Evolutionary conservation across 2,329 filamentous ascomycete species (phyloP), one percentile per base, ranked within the genome.

Genomic region (Aureobasidium mangrovei): DNA sequence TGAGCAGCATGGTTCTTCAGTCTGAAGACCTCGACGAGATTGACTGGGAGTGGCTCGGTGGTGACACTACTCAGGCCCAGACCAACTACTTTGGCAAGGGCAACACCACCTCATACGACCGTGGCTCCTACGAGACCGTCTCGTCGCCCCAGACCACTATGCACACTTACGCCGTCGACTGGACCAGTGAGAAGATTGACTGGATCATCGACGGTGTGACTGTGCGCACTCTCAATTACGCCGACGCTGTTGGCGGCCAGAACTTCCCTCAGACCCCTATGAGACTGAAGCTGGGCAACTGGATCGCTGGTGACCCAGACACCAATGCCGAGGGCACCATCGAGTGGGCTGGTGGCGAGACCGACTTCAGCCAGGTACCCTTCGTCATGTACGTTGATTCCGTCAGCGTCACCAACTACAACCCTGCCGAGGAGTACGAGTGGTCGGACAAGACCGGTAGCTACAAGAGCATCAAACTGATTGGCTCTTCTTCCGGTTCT

Each of bases 1-100:
- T 95, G 61, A 89, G 84, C 64, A 78, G 85, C 60, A 84, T 94
- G 65, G 91, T 95, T 65, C 78, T 91, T 67, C 77, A 91, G 62
- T 91, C 85, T 53, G 85, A 91, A 60, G 84, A 88, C 62, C 77
- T 91, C 7, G 89, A 94, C 67, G 88, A 94, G 71, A 83, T 95
- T 38, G 89, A 95, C 65, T 93, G 87, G 81, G 87, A 91, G 66
- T 87, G 87, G 65, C 75, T 88, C 49, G 87, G 87, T 43, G 77
- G 77, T 53, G 82, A 87, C 63, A 69, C 72, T 56, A 78, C 74
- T 18, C 70, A 77, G 33, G 85, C 80, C 7, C 77, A 86, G 62
- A 84, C 81, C 61, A 91, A 91, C 73, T 91, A 85, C 71, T 88
- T 86, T 71, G 65, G 82, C 73, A 86, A 88, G 75, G 86, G 85